phyloP scores from a whole-genome alignment of 148 eudicot species.

The Rhododendron ferrugineum region DNA sequence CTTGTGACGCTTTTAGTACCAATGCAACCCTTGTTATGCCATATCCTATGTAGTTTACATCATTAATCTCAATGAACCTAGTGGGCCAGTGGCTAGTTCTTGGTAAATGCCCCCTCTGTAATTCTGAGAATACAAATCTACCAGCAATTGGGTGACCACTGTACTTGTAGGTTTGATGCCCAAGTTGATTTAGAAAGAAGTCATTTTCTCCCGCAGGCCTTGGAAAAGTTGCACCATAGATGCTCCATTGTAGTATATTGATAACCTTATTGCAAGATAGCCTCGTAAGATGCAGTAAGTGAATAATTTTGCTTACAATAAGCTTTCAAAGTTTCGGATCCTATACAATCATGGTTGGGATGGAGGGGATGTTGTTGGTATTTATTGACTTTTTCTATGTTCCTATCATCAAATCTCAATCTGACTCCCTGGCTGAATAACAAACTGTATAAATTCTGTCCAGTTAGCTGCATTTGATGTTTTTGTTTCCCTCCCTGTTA shows the following conservation, averaged over 20 bases:
- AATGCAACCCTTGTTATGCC: not conserved
- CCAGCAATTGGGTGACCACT: not conserved
- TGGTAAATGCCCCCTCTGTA: not conserved
- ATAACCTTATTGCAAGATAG: not conserved
- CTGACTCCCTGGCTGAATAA: not conserved
- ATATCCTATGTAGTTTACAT: not conserved
- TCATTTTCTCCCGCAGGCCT: not conserved
- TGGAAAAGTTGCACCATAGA: not conserved
- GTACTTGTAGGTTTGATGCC: not conserved
- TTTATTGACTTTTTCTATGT: not conserved
- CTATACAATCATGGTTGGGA: not conserved
- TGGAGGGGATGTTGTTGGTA: not conserved
- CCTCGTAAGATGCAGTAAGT: not conserved
- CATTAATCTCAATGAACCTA: not conserved
- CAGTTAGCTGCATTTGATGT: not conserved
- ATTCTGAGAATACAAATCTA: not conserved
- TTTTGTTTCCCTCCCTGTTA: not conserved
- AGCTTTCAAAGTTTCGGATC: not conserved
- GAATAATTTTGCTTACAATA: not conserved
- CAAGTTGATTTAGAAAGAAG: not conserved
- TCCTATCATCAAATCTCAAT: not conserved
- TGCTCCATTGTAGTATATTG: not conserved
- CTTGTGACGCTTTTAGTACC: not conserved
- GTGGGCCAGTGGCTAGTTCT: not conserved
- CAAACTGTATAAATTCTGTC: not conserved